Conservation (phyloP, 768 basidiomycete genomes). For the Hericium rajendrae region DNA sequence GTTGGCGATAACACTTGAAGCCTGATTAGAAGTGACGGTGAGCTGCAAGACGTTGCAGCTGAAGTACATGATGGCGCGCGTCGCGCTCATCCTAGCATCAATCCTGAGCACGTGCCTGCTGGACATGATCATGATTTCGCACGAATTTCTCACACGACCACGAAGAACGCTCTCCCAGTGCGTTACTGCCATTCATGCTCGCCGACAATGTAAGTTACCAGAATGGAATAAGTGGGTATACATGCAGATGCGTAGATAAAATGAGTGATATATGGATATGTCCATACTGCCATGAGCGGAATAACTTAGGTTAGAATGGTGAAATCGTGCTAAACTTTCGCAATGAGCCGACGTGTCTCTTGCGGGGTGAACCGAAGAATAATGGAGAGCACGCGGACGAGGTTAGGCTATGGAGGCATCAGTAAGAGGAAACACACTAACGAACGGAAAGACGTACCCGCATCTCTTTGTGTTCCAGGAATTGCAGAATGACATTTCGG, state of each 20-base stretch:
- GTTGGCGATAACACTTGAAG: too few species aligned
- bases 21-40: too few species aligned
- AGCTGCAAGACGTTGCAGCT: too few species aligned
- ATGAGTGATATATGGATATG: not conserved
- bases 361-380: conserved; percentile 93
- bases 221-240: not conserved
- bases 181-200: too few species aligned
- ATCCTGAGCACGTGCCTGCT: too few species aligned
- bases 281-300: not conserved
- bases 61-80: too few species aligned
- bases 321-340: conserved; percentile 53
- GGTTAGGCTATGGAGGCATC: conserved; percentile 52
- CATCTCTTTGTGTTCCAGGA: conserved; percentile 98
- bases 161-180: too few species aligned
- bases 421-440: conserved; percentile 3
- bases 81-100: too few species aligned
- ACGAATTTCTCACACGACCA: too few species aligned
- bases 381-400: conserved; percentile 85
- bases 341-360: conserved; percentile 80
- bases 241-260: not conserved
- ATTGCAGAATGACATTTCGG: conserved; percentile 92
- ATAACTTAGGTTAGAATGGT: not conserved
- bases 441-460: conserved; percentile 46
- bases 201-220: too few species aligned
- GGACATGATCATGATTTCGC: too few species aligned